Percentiles rank a stretch among this genome's conserved stretches.
Conservation (phyloP, 495 filamentous ascomycete genomes). For the Usnea hakonensis region DNA sequence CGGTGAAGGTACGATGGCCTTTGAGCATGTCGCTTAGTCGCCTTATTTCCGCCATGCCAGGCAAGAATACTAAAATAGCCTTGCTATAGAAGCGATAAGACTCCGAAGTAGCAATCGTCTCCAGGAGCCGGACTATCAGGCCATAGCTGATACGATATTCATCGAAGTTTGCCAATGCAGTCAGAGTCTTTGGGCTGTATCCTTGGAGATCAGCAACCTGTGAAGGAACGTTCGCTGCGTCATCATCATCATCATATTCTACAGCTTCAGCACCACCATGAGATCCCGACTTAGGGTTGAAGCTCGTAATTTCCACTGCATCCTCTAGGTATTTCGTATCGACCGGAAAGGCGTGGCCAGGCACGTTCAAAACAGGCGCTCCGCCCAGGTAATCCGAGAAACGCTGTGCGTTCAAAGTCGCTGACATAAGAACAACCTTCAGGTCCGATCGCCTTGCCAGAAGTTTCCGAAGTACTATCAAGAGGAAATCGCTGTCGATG, state of each 20-base stretch:
- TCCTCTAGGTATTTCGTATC: constrained; percentile 83
- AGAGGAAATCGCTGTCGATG: constrained; percentile 91
- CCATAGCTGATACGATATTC: constrained; percentile 83
- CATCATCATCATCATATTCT: constrained; percentile 47
- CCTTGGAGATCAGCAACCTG: constrained; percentile 19
- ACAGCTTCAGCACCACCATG: constrained; percentile 14
- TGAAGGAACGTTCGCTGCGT: constrained; percentile 17
- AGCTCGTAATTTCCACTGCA: constrained; percentile 74
- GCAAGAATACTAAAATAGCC: constrained; percentile 88
- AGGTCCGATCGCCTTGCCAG: constrained; percentile 63
- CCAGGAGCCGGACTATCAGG: constrained; percentile 66
- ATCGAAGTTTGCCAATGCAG: constrained; percentile 65
- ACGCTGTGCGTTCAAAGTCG: constrained; percentile 82
- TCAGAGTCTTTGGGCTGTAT: constrained; percentile 68
- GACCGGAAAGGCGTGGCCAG: constrained; percentile 90
- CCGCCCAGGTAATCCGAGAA: constrained; percentile 82
- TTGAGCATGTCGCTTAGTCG: constrained; percentile 74
- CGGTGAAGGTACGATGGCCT: constrained; percentile 59
- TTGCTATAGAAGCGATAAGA: constrained; percentile 66
- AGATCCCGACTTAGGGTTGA: constrained; percentile 36
- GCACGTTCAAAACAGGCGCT: constrained; percentile 80
- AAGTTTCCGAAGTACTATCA: constrained; percentile 80
- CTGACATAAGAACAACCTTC: constrained; percentile 89
- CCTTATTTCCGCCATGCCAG: constrained; percentile 88
- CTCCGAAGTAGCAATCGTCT: constrained; percentile 59